A percentile compares a stretch with the other conserved stretches of the same genome.
Conservation (phyloP, 139 green algal genomes). For the Mesotaenium endlicherianum region DNA sequence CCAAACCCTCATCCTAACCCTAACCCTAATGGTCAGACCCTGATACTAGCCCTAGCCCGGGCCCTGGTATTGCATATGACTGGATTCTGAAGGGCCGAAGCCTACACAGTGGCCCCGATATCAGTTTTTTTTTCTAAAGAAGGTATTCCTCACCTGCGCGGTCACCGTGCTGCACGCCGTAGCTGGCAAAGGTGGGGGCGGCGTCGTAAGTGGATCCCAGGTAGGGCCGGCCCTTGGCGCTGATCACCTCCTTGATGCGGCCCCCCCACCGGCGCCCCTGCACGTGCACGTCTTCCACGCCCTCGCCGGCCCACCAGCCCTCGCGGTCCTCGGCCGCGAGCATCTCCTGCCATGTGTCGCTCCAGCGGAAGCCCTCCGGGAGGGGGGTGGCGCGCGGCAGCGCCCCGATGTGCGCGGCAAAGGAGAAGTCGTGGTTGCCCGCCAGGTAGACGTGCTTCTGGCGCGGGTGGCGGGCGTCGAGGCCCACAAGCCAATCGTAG, state of each 20-base stretch:
- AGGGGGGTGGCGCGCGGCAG: not conserved
- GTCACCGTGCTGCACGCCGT: slow-evolving; percentile 46
- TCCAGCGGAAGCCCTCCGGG: not conserved
- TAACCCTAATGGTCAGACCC: no score
- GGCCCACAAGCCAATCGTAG: slow-evolving; percentile 26
- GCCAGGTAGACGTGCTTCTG: slow-evolving; percentile 50
- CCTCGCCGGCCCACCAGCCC: slow-evolving; percentile 36
- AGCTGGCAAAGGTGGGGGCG: slow-evolving; percentile 39
- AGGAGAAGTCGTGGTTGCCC: slow-evolving; percentile 53
- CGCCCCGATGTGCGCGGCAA: slow-evolving; percentile 27
- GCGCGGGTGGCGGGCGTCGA: slow-evolving; percentile 2
- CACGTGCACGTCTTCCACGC: slow-evolving; percentile 32
- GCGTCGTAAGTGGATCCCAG: slow-evolving; percentile 40
- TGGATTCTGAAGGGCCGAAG: no score
- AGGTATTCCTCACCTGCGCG: slow-evolving; percentile 38
- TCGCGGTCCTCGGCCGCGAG: slow-evolving; percentile 15
- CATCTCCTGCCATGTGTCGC: slow-evolving; percentile 14
- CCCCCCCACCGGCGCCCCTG: slow-evolving; percentile 43
- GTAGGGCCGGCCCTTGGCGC: slow-evolving; percentile 16
- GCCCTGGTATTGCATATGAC: no score
- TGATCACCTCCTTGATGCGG: slow-evolving; percentile 11
- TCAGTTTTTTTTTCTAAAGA: no score
- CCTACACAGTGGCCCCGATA: no score
- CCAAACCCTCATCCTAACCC: no score
- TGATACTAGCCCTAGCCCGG: no score